Evolutionary conservation across 352 stramenopile genomes (phyloP).

Genomic region (Pythium coloratum): DNA sequence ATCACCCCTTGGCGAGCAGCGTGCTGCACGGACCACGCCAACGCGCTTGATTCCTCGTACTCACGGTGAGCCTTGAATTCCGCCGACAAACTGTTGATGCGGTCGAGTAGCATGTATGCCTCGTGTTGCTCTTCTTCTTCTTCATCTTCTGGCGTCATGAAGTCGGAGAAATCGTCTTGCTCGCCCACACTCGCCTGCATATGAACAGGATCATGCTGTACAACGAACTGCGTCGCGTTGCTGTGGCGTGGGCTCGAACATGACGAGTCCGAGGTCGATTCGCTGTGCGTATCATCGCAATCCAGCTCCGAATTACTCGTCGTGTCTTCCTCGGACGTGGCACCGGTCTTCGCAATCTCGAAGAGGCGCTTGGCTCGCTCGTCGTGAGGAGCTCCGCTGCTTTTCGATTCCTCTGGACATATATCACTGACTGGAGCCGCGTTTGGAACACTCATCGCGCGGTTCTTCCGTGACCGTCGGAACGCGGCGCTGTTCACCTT

Average conservation of each 20-base stretch:
- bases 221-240: conserved; percentile 32
- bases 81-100: conserved; percentile 57
- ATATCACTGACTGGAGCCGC: conserved; percentile 1
- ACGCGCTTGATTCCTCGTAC: conserved; percentile 66
- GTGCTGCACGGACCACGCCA: conserved; percentile 74
- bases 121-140: conserved; percentile 58
- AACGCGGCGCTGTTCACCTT: conserved; percentile 4
- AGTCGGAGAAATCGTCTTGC: conserved; percentile 51
- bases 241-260: conserved; percentile 64
- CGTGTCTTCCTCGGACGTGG: conserved; percentile 41
- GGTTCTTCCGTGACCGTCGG: conserved; percentile 21
- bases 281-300: conserved; percentile 73
- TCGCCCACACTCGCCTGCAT: conserved; percentile 34
- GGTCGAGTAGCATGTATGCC: conserved; percentile 62
- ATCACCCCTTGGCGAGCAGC: conserved; percentile 64
- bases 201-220: conserved; percentile 25
- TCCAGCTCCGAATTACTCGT: conserved; percentile 46
- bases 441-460: conserved; percentile 30
- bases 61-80: conserved; percentile 72
- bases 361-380: conserved; percentile 12
- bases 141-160: conserved; percentile 48
- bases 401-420: conserved; percentile 5
- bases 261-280: conserved; percentile 73
- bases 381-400: not conserved
- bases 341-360: conserved; percentile 1